Base-by-base conservation (phyloP, 352 stramenopile genomes). In the Elongisporangium prolatum region DNA sequence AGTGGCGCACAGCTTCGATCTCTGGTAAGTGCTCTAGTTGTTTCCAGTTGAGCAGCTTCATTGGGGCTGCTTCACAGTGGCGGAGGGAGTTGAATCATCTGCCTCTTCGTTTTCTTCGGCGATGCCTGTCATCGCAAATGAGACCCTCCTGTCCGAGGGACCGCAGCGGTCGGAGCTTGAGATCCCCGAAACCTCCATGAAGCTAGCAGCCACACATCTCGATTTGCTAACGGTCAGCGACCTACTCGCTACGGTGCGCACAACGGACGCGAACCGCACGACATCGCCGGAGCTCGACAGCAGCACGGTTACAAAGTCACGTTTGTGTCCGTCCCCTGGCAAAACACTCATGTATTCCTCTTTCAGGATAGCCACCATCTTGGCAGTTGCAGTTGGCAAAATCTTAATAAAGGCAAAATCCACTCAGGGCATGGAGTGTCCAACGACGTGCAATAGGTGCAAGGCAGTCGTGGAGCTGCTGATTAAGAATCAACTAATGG, bases 331-430 rank as follows among this genome's bases (percentile, higher is more conserved):
- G 22, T 73, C 56, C 2, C 1, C 2, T 3, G 54, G 49, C 17
- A 34, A n/a, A 3, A 47, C 52, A n/a, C 16, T 38, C 2, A 60
- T 44, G 22, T 72, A 79, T 18, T 70, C 61, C 25, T 58, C 18
- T 8, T 65, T 22, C 21, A 83, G 51, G 7, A 77, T 74, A 14
- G 18, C 8, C 13, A 58, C 54, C 68, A 83, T 83, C 47, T 69
- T 75, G 13, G 65, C 49, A 1, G 70, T 80, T n/a, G 34, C 9
- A 0, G 5, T 16, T 6, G 70, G 68, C 0, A 59, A 0, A 16
- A 77, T 61, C 37, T 80, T 66, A 16, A 83, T 66, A 18, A 77
- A 67, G 2, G 67, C 69, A 20, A 83, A 71, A n/a, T 83, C 73
- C 21, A 83, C 74, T n/a, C n/a, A 78, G 48, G 70, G 59, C 3